Percentiles rank a stretch among this genome's conserved stretches.
phyloP scores from a whole-genome alignment of 2,329 filamentous ascomycete genomes.

The Sclerotiophoma versabilis region DNA sequence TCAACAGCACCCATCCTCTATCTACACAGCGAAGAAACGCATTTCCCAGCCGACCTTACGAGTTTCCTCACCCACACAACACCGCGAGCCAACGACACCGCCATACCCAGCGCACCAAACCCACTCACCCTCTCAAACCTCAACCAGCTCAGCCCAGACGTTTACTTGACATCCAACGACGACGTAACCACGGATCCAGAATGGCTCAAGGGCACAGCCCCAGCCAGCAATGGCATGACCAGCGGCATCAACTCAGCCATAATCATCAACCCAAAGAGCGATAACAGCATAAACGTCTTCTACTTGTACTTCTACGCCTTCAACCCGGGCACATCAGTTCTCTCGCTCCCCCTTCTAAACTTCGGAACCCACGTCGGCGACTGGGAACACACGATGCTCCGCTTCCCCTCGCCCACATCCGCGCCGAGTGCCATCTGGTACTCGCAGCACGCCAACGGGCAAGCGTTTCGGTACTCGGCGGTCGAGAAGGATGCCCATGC shows the following conservation, averaged over 20 bases:
- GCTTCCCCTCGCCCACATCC: constrained; percentile 61
- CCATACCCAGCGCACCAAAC: constrained; percentile 41
- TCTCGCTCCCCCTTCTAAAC: constrained; percentile 50
- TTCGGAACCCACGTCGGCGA: constrained; percentile 70
- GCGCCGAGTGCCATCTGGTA: constrained; percentile 66
- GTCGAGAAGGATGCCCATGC: constrained; percentile 64
- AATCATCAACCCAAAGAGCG: constrained; percentile 65
- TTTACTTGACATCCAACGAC: constrained; percentile 56
- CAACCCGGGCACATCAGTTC: constrained; percentile 61
- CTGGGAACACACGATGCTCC: constrained; percentile 73
- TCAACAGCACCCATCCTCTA: constrained; percentile 54
- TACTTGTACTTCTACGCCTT: constrained; percentile 70
- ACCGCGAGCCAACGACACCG: constrained; percentile 48
- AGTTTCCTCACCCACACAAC: constrained; percentile 52
- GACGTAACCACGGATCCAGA: constrained; percentile 51
- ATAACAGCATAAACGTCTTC: constrained; percentile 63
- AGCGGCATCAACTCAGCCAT: constrained; percentile 60
- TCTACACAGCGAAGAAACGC: constrained; percentile 53
- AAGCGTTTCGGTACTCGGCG: constrained; percentile 67
- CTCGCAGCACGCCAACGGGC: constrained; percentile 67
- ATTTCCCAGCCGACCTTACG: constrained; percentile 54
- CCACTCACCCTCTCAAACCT: constrained; percentile 54
- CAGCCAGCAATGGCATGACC: constrained; percentile 60
- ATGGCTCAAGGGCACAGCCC: constrained; percentile 61
- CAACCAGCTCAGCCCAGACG: constrained; percentile 50